phyloP scores from a whole-genome alignment of 176 grass and related monocot genomes.

The Pharus latifolius region DNA sequence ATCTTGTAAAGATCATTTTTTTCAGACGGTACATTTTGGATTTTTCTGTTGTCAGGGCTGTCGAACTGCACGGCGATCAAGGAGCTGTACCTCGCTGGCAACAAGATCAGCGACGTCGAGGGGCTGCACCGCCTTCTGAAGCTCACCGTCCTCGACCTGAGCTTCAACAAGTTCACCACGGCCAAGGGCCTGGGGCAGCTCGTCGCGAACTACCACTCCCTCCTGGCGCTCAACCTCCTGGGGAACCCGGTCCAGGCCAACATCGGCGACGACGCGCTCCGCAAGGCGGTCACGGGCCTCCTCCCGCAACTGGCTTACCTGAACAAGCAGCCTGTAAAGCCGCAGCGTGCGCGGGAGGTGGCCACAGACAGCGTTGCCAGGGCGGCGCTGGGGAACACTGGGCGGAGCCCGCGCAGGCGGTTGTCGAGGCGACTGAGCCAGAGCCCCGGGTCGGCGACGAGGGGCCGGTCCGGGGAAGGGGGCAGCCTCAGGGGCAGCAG shows the following conservation, averaged over 20 bases:
- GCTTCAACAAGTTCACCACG: conserved; percentile 94
- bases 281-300: conserved; percentile 54
- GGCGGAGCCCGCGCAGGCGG: conserved; percentile 20
- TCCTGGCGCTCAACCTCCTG: conserved; percentile 76
- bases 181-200: conserved; percentile 88
- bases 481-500: neutral
- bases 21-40: no score
- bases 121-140: conserved; percentile 92
- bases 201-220: conserved; percentile 96
- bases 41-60: conserved; percentile 36
- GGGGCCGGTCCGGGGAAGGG: neutral
- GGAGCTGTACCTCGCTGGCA: conserved; percentile 87
- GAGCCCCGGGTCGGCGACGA: conserved; percentile 3
- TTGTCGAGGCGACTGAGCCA: conserved; percentile 25
- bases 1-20: no score
- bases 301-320: conserved; percentile 70
- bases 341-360: conserved; percentile 59
- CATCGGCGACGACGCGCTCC: conserved; percentile 82
- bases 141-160: conserved; percentile 83
- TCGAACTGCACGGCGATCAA: conserved; percentile 73
- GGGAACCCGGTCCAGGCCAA: conserved; percentile 91
- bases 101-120: conserved; percentile 89
- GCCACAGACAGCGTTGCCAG: conserved; percentile 55
- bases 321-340: conserved; percentile 84
- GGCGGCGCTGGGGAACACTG: conserved; percentile 51